Conservation (phyloP, 73 alveolate genomes). For the Tetrahymena malaccensis region DNA sequence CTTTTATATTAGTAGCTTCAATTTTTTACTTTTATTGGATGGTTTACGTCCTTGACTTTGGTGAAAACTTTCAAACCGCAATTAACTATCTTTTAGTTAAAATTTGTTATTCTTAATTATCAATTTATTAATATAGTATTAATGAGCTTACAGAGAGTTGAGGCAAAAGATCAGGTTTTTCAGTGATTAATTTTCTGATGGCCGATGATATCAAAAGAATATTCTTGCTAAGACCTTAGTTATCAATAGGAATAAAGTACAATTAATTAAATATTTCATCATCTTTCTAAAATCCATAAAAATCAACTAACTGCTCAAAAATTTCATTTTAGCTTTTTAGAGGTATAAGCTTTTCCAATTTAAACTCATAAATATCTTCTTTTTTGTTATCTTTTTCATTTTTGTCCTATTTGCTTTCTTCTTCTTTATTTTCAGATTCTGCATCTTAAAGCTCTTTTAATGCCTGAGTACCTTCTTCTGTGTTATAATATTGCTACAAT, state of each 20-base stretch:
- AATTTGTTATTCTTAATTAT: too few relatives aligned
- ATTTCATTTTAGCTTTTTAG: neutral
- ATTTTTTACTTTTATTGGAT: neutral
- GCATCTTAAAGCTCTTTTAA: neutral
- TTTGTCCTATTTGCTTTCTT: neutral
- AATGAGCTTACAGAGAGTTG: neutral
- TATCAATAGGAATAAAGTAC: neutral
- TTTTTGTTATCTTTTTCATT: neutral
- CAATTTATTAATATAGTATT: neutral
- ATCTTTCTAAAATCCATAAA: neutral
- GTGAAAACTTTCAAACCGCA: neutral
- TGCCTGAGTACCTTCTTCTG: neutral
- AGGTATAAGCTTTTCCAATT: neutral
- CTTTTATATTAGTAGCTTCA: neutral
- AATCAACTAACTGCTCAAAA: neutral
- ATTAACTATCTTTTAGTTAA: neutral
- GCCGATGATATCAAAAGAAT: neutral
- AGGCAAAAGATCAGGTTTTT: neutral
- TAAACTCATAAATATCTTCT: neutral
- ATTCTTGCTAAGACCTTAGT: neutral
- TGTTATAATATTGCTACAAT: neutral
- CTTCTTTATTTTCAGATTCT: neutral
- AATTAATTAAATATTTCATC: neutral
- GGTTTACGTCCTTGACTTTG: neutral
- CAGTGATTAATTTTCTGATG: neutral